Conservation (phyloP, 495 filamentous ascomycete genomes). For the Lichenothelia convexa region DNA sequence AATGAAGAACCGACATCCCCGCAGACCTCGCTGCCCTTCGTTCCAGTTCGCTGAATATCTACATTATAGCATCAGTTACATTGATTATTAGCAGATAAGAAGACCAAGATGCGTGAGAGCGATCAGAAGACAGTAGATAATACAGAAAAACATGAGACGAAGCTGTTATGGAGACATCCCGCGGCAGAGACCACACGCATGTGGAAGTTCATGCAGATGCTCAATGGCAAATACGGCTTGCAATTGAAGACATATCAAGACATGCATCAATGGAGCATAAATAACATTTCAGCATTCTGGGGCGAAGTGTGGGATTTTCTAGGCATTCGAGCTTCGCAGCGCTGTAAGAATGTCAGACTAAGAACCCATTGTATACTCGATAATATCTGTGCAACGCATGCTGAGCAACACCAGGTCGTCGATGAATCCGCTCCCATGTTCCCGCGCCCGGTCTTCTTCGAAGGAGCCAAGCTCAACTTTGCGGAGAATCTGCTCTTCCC, state of each 20-base stretch:
- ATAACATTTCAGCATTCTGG: conserved; percentile 65
- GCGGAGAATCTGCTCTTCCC: conserved; percentile 85
- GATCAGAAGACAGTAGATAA: too few species aligned
- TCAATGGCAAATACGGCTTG: conserved; percentile 48
- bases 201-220: conserved; percentile 30
- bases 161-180: conserved; percentile 37
- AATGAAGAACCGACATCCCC: too few species aligned
- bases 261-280: conserved; percentile 70
- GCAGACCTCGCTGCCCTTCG: too few species aligned
- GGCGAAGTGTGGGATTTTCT: conserved; percentile 68
- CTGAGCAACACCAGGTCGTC: conserved; percentile 37
- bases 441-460: conserved; percentile 71
- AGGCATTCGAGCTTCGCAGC: conserved; percentile 46
- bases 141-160: too few species aligned
- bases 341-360: conserved; percentile 37
- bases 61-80: too few species aligned
- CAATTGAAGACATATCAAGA: conserved; percentile 44
- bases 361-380: conserved; percentile 2
- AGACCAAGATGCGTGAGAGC: too few species aligned
- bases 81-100: too few species aligned
- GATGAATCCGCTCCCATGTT: conserved; percentile 50
- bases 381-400: not conserved
- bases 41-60: too few species aligned
- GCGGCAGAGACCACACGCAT: conserved; percentile 17
- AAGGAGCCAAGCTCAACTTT: conserved; percentile 64